Evolutionary conservation across 495 filamentous ascomycete genomes (phyloP).

Genomic region (Talaromyces liani): DNA sequence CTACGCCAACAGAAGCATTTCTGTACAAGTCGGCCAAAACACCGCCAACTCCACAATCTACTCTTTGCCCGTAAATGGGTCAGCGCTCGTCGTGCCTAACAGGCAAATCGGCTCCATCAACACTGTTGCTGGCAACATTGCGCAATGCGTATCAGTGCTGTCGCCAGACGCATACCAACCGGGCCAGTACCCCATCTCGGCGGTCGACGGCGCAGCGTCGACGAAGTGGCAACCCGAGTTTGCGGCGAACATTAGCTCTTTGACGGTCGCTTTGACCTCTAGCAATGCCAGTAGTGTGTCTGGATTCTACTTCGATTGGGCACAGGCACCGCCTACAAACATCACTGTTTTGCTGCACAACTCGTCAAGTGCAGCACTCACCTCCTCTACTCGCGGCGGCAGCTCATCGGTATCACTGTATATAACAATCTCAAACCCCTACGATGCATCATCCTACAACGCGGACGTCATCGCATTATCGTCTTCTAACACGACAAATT

Average conservation of each 20-base stretch:
- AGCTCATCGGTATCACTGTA: conserved; percentile 12
- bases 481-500: conserved; percentile 39
- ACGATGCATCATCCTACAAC: conserved; percentile 18
- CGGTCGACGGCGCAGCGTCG: conserved; percentile 60
- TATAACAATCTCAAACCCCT: conserved; percentile 31
- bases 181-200: conserved; percentile 66
- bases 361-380: conserved; percentile 18
- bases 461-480: conserved; percentile 30
- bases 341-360: conserved; percentile 53
- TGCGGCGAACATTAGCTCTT: conserved; percentile 34
- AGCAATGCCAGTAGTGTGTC: conserved; percentile 24
- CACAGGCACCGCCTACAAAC: conserved; percentile 46
- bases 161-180: conserved; percentile 44
- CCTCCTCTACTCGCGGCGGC: not conserved
- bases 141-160: conserved; percentile 55
- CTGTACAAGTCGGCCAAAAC: conserved; percentile 39
- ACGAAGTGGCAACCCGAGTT: conserved; percentile 65
- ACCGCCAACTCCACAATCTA: conserved; percentile 29
- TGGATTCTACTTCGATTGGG: conserved; percentile 63
- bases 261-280: conserved; percentile 28
- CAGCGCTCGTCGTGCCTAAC: conserved; percentile 49
- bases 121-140: conserved; percentile 52
- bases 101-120: conserved; percentile 37
- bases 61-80: conserved; percentile 40
- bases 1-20: conserved; percentile 43